phyloP scores from a whole-genome alignment of 2,329 filamentous ascomycete species.

The Fusarium sambucinum region DNA sequence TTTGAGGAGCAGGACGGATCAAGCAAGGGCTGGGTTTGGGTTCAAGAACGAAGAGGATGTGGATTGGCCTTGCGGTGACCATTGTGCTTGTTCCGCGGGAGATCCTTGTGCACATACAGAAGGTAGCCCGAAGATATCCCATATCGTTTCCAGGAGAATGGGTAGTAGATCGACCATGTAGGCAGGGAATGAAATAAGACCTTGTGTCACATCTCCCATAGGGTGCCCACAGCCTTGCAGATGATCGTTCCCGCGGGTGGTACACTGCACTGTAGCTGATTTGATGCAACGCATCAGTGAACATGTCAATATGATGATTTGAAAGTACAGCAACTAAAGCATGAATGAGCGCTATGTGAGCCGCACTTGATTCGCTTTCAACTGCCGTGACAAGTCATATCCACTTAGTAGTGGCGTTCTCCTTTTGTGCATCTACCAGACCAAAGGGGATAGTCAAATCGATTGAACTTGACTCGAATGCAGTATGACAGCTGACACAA shows the following conservation, averaged over 20 bases:
- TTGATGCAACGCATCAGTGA: not conserved
- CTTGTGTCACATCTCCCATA: constrained; percentile 45
- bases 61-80: constrained; percentile 21
- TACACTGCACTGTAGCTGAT: not conserved
- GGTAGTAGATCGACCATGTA: constrained; percentile 46
- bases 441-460: not conserved
- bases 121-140: constrained; percentile 8
- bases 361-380: not conserved
- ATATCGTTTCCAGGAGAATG: constrained; percentile 41
- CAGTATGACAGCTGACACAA: constrained; percentile 14
- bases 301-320: not conserved
- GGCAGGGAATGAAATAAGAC: constrained; percentile 38
- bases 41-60: constrained; percentile 22
- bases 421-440: constrained; percentile 3
- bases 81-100: constrained; percentile 14
- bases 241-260: constrained; percentile 30
- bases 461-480: not conserved
- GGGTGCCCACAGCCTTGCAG: constrained; percentile 41
- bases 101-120: constrained; percentile 15
- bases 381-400: constrained; percentile 2
- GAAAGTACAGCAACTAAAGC: not conserved
- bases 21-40: constrained; percentile 32
- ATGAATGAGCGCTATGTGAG: not conserved
- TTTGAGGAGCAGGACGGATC: constrained; percentile 36
- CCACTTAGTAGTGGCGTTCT: constrained; percentile 1